Percentiles rank a stretch among this genome's conserved stretches.
Conservation (phyloP, 2,329 filamentous ascomycete species). For the Macrophomina pseudophaseolina region DNA sequence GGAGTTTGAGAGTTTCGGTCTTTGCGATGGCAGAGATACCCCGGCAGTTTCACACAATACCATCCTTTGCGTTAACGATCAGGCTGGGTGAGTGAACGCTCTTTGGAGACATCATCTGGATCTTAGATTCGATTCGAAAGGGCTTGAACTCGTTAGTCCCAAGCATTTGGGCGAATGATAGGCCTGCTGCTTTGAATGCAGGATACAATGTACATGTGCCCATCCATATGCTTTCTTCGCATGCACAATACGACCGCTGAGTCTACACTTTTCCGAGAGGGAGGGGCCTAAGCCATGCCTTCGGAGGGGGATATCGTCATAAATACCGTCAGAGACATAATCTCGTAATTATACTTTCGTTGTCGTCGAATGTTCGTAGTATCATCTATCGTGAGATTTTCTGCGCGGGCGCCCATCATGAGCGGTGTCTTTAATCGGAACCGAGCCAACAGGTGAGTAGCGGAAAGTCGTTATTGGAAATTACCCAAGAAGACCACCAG, state of each 20-base stretch:
- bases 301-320: not conserved
- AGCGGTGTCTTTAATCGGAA: not conserved
- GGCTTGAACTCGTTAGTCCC: too few relatives aligned
- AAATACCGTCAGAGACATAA: not conserved
- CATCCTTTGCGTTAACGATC: not conserved
- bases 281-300: not conserved
- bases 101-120: too few relatives aligned
- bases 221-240: not conserved
- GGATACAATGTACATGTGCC: not conserved
- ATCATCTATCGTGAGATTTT: not conserved
- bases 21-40: conserved; percentile 20
- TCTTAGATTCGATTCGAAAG: too few relatives aligned
- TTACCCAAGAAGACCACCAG: conserved; percentile 28
- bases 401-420: not conserved
- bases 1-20: conserved; percentile 2
- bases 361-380: not conserved
- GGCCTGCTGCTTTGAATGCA: too few relatives aligned
- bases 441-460: not conserved
- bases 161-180: too few relatives aligned
- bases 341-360: not conserved
- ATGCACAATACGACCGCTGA: not conserved
- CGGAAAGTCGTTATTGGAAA: conserved; percentile 4
- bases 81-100: too few relatives aligned
- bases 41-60: not conserved
- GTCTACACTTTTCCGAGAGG: not conserved